Percentiles rank a stretch among this genome's conserved stretches.
phyloP scores from a whole-genome alignment of 2,329 filamentous ascomycete species.

The Alternaria incomplexa region DNA sequence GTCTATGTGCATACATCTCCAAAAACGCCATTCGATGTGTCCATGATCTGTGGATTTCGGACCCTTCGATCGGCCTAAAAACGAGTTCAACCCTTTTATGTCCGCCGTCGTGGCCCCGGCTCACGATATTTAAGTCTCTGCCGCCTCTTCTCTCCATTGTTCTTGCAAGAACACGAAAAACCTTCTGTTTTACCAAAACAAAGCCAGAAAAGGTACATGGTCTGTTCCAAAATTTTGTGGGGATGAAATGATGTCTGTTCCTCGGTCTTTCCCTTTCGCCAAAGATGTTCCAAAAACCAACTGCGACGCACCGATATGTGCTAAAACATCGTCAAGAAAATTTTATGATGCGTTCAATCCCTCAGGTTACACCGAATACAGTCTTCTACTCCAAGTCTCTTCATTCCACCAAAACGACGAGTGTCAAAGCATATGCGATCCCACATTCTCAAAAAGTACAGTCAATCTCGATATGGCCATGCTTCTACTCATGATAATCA shows the following conservation, averaged over 20 bases:
- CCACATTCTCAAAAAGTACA: background rate
- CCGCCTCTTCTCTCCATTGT: background rate
- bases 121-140: background rate
- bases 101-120: background rate
- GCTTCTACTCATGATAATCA: background rate
- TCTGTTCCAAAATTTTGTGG: background rate
- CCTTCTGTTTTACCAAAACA: background rate
- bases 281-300: background rate
- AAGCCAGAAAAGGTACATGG: background rate
- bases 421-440: background rate
- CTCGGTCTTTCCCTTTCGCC: background rate
- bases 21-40: fast-evolving
- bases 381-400: fast-evolving
- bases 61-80: background rate
- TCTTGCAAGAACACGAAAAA: background rate
- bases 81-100: background rate
- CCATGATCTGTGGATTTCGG: background rate
- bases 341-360: background rate
- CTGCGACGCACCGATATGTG: background rate
- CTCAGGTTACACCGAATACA: background rate
- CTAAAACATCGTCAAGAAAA: background rate
- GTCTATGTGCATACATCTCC: background rate
- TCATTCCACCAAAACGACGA: background rate
- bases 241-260: background rate
- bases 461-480: background rate